These are phyloP conservation scores for Populus ilicifolia DNA, from an alignment of 345 rosid genomes.

Conservation along the genomic window DNA sequence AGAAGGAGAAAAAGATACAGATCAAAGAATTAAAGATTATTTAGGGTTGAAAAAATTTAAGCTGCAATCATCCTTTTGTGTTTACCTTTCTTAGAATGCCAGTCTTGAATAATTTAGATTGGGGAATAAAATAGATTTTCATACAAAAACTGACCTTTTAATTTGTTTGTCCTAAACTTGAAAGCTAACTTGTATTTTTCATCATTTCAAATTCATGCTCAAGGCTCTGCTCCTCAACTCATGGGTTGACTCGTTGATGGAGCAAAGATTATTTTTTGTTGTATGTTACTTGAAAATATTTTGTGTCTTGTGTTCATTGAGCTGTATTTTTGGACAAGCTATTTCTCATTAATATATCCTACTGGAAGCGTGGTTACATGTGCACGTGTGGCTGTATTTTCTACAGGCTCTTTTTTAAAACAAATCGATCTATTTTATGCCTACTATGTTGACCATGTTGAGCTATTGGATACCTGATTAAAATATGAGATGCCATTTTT, in stretches of 20 bases:
- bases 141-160: background rate
- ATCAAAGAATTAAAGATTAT: background rate
- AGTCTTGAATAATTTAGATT: background rate
- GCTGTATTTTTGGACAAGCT: background rate
- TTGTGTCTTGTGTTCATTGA: background rate
- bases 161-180: background rate
- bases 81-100: background rate
- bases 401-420: background rate
- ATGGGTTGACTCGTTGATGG: background rate
- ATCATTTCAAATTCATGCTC: background rate
- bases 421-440: background rate
- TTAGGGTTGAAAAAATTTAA: background rate
- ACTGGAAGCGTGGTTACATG: no score
- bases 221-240: background rate
- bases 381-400: no score
- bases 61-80: background rate
- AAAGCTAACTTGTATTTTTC: background rate
- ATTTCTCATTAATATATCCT: background rate
- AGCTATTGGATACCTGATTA: background rate
- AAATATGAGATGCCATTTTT: background rate
- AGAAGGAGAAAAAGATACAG: background rate
- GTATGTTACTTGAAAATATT: background rate
- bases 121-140: background rate
- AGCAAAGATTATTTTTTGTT: background rate
- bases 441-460: background rate